Conservation (phyloP, 179 eudicot species). For the Beta corolliflora region DNA sequence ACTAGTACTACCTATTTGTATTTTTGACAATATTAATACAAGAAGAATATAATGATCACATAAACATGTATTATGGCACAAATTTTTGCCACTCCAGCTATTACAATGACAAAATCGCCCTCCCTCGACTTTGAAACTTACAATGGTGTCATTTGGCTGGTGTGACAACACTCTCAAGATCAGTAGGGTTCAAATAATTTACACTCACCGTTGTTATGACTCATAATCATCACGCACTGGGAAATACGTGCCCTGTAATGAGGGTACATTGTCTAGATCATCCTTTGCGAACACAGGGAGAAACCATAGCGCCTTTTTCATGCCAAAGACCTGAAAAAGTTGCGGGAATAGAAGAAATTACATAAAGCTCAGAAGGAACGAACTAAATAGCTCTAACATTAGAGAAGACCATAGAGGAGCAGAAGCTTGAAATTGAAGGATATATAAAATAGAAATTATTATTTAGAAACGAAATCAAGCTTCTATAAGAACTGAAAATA, state of each 20-base stretch:
- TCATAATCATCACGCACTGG: conserved; percentile 62
- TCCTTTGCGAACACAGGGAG: conserved; percentile 75
- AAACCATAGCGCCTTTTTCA: conserved; percentile 68
- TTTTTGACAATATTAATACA: neutral
- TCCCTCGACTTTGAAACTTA: conserved; percentile 12
- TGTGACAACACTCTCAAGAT: conserved; percentile 8
- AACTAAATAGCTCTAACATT: neutral
- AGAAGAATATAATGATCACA: conserved; percentile 12
- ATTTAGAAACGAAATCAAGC: neutral
- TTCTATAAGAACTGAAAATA: neutral
- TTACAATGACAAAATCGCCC: neutral
- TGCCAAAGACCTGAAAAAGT: conserved; percentile 70
- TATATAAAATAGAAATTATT: neutral
- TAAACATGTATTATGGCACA: conserved; percentile 21
- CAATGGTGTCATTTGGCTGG: conserved; percentile 23
- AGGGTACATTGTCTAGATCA: conserved; percentile 71
- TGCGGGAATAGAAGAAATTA: neutral
- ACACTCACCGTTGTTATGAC: conserved; percentile 33
- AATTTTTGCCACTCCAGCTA: conserved; percentile 5
- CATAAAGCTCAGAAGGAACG: neutral
- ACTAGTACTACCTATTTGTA: neutral
- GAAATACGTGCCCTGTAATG: conserved; percentile 72
- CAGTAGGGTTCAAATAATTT: neutral
- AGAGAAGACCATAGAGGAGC: neutral
- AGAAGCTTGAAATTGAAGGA: neutral